Evolutionary conservation across 2,329 filamentous ascomycete species (phyloP), one percentile per base, ranked within the genome.

Genomic region (Scytalidium lignicola): DNA sequence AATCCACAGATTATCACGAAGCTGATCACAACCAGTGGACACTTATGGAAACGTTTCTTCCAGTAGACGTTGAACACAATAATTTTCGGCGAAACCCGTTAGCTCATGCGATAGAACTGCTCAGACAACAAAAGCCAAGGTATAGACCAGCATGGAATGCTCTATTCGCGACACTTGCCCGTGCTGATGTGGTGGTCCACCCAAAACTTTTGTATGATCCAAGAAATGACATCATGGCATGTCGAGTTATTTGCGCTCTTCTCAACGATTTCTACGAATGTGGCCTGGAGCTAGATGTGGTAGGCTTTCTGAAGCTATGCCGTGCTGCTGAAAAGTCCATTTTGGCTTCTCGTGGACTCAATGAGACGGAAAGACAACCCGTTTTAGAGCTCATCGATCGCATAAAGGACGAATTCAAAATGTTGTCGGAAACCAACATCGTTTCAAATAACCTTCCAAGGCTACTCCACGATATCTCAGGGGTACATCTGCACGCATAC

Each of bases 401-500:
- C 9, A 58, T 69, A 3, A 64, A 63, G 39, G 43, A 41, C 9
- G 59, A 65, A 48, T 62, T 67, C 18, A 61, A 56, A 12, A 55
- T 54, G 37, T 48, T 68, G 2, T 49, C 65, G 37, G 37, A 41
- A 26, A 46, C 22, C 17, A 44, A 46, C 12, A 28, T 51, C 18
- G 42, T 32, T 5, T 41, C 41, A 21, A 46, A 50, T 17, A 32
- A 46, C 13, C 51, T 67, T 2, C 51, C 65, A 44, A 46, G 50
- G 7, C 63, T 76, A 2, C 65, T 74, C 7, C 65, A 71, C 32
- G 62, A 70, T 12, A 68, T 83, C 10, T 63, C 64, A 9, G 73
- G 76, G 6, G 65, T 66, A 18, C 65, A 74, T 32, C 60, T 81
- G 1, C 79, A 86, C 56, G 69, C 71, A 2, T 86, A 87, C 60